Conservation (phyloP, 371 early-diverging fungal species). For the Thermomucor indicae-seudaticae region DNA sequence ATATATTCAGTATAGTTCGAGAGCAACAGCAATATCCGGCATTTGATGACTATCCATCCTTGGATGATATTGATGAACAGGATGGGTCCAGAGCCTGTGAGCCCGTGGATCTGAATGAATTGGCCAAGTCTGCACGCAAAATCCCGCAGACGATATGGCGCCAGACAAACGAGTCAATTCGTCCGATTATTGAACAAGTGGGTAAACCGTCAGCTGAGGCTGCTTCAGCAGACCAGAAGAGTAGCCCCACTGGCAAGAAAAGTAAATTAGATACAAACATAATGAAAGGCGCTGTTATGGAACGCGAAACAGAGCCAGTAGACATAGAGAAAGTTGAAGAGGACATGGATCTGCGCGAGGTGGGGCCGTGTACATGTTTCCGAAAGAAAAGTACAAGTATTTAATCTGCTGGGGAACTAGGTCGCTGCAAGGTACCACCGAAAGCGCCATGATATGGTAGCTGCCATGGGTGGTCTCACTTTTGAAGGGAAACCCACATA, state of each 20-base stretch:
- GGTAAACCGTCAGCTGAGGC: not conserved
- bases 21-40: conserved; percentile 9
- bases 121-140: conserved; percentile 12
- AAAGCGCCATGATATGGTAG: conserved; percentile 9
- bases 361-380: conserved; percentile 11
- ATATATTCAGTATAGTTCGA: conserved; percentile 21
- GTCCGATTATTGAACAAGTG: conserved; percentile 4
- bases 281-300: conserved; percentile 53
- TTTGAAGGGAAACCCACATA: conserved; percentile 17
- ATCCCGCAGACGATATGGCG: conserved; percentile 21
- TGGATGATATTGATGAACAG: conserved; percentile 14
- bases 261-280: conserved; percentile 42
- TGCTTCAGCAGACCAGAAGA: not conserved
- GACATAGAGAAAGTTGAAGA: conserved; percentile 53
- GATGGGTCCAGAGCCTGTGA: not conserved
- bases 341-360: conserved; percentile 57
- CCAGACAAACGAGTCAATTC: conserved; percentile 9
- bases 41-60: conserved; percentile 28
- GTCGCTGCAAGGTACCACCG: conserved; percentile 18
- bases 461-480: not conserved
- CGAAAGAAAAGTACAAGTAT: too few species aligned
- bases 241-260: not conserved
- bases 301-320: conserved; percentile 46
- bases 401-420: not conserved
- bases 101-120: conserved; percentile 22